phyloP scores from a whole-genome alignment of 164 flowering plant species.

The Saururus chinensis region DNA sequence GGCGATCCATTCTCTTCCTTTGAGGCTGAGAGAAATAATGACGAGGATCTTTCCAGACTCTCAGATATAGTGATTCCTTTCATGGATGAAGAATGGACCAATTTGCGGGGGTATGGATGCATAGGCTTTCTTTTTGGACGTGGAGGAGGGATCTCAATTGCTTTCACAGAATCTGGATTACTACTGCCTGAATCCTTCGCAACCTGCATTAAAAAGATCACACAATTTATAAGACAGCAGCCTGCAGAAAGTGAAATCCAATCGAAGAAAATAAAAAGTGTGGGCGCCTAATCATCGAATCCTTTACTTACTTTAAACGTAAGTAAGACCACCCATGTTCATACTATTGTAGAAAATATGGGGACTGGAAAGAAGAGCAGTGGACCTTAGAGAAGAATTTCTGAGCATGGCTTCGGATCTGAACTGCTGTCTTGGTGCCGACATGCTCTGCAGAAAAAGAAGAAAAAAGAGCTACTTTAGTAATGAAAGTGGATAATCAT shows the following conservation, averaged over 20 bases:
- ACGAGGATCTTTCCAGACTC: constrained; percentile 21
- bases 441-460: constrained; percentile 51
- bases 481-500: too few species aligned
- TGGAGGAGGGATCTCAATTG: constrained; percentile 89
- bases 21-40: constrained; percentile 25
- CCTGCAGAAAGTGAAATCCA: background rate
- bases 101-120: constrained; percentile 86
- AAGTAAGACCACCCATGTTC: constrained; percentile 8
- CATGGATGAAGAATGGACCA: constrained; percentile 11
- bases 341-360: constrained; percentile 10
- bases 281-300: constrained; percentile 9
- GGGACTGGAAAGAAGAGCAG: constrained; percentile 12
- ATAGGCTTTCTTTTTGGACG: constrained; percentile 76
- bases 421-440: constrained; percentile 84
- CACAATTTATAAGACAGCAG: background rate
- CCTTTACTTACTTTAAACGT: constrained; percentile 14
- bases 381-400: constrained; percentile 85
- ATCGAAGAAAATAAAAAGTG: background rate
- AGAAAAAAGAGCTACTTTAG: background rate
- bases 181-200: constrained; percentile 35
- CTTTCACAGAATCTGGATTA: constrained; percentile 22
- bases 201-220: constrained; percentile 27
- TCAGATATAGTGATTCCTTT: constrained; percentile 15
- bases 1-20: constrained; percentile 50
- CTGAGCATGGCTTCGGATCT: constrained; percentile 93